A percentile compares a stretch with the other conserved stretches of the same genome.
phyloP scores from a whole-genome alignment of 192 early-diverging fungal species.

The Mortierella antarctica region DNA sequence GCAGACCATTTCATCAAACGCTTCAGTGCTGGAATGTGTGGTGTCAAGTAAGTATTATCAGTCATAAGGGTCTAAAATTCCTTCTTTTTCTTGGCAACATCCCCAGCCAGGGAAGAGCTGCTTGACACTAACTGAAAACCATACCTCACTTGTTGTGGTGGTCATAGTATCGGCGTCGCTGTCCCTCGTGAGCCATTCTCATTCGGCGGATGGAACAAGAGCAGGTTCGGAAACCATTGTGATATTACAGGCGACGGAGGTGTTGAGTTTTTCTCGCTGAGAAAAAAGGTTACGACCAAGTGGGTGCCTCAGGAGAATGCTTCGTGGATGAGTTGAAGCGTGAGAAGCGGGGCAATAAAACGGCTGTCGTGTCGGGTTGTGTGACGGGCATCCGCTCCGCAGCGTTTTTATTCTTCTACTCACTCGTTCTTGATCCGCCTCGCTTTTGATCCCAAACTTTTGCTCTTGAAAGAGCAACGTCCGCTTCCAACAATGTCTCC shows the following conservation, averaged over 20 bases:
- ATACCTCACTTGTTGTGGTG: not conserved
- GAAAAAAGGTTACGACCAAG: conserved; percentile 82
- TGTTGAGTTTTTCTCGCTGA: conserved; percentile 80
- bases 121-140: not conserved
- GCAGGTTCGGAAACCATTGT: conserved; percentile 70
- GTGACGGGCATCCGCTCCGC: no score
- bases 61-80: not conserved
- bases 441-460: no score
- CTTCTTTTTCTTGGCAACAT: not conserved
- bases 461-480: no score
- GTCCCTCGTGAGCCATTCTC: conserved; percentile 79
- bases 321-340: conserved; percentile 66
- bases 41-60: conserved; percentile 67
- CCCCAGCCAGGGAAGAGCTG: not conserved
- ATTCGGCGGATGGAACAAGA: conserved; percentile 80
- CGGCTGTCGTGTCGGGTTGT: no score
- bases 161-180: conserved; percentile 43
- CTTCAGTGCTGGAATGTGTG: conserved; percentile 84
- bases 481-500: no score
- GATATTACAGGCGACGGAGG: conserved; percentile 82
- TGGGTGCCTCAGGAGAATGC: conserved; percentile 72
- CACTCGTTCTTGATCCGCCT: no score
- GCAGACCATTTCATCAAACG: conserved; percentile 76
- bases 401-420: no score
- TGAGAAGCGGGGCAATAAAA: not conserved